Evolutionary conservation across 106 monocot genomes (phyloP).

Genomic region (Xerophyta viscosa): DNA sequence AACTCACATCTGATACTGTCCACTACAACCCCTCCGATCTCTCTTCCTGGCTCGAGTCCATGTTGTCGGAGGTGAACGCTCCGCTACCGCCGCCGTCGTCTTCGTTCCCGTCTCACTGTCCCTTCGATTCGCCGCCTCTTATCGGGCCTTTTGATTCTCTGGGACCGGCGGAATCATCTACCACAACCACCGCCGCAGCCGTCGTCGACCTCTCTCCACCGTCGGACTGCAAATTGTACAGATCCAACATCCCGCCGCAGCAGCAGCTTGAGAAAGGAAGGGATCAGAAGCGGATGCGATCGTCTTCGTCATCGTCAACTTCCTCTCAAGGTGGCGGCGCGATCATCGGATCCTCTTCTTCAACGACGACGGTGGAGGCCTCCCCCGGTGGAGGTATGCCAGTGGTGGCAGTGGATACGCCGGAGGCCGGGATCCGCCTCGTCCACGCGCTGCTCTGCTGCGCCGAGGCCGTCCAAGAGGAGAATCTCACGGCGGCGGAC

Average conservation of each 20-base stretch:
- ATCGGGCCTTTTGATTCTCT: neutral
- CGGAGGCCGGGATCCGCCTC: slow-evolving; percentile 73
- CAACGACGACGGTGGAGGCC: neutral
- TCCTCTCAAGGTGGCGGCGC: slow-evolving; percentile 12
- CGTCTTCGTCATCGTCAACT: slow-evolving; percentile 35
- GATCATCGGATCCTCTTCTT: no score
- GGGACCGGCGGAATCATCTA: slow-evolving; percentile 15
- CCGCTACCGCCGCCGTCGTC: slow-evolving; percentile 18
- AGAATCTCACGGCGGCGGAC: slow-evolving; percentile 58
- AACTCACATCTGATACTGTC: slow-evolving; percentile 52
- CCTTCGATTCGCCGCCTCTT: neutral
- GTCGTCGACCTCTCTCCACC: slow-evolving; percentile 19
- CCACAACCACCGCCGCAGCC: no score
- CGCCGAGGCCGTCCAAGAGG: slow-evolving; percentile 78
- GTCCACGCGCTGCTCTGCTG: slow-evolving; percentile 77
- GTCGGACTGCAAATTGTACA: slow-evolving; percentile 3
- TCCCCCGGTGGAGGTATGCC: no score
- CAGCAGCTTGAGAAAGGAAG: neutral
- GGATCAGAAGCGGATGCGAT: slow-evolving; percentile 51
- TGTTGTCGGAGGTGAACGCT: slow-evolving; percentile 69
- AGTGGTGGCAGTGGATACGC: slow-evolving; percentile 63
- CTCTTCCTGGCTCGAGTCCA: slow-evolving; percentile 65
- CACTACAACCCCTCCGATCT: slow-evolving; percentile 96
- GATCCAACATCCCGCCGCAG: slow-evolving; percentile 1
- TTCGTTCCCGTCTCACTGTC: neutral